phyloP scores from a whole-genome alignment of 1,284 basidiomycete genomes.

The Cutaneotrichosporon mucoides region DNA sequence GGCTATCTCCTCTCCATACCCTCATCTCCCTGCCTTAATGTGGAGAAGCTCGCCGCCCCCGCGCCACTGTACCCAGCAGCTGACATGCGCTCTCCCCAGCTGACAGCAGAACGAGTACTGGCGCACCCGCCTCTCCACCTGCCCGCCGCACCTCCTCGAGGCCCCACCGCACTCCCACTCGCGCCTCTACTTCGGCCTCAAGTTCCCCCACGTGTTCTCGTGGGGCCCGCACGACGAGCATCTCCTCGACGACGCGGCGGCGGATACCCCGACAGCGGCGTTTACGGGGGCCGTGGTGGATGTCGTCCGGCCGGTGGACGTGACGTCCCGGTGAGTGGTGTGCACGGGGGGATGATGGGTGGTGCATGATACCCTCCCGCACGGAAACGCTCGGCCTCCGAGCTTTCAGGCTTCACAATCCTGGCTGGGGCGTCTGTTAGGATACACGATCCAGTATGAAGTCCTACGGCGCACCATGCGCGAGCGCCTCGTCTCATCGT shows the following conservation, averaged over 20 bases:
- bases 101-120: not conserved
- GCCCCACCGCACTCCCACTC: not conserved
- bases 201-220: not conserved
- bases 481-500: too few species aligned
- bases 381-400: too few species aligned
- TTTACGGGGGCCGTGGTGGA: not conserved
- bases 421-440: too few species aligned
- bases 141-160: not conserved
- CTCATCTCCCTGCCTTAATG: too few species aligned
- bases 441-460: too few species aligned
- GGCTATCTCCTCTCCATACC: too few species aligned
- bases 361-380: too few species aligned
- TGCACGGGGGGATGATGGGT: too few species aligned
- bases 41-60: too few species aligned
- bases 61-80: not conserved
- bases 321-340: not conserved
- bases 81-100: not conserved
- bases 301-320: not conserved
- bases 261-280: not conserved
- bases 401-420: too few species aligned
- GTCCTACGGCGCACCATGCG: too few species aligned
- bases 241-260: not conserved
- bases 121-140: not conserved
- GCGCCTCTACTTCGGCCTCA: slow-evolving; percentile 1
- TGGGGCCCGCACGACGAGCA: slow-evolving; percentile 3